phyloP scores from a whole-genome alignment of 164 flowering plant genomes.

The Pachysandra terminalis region DNA sequence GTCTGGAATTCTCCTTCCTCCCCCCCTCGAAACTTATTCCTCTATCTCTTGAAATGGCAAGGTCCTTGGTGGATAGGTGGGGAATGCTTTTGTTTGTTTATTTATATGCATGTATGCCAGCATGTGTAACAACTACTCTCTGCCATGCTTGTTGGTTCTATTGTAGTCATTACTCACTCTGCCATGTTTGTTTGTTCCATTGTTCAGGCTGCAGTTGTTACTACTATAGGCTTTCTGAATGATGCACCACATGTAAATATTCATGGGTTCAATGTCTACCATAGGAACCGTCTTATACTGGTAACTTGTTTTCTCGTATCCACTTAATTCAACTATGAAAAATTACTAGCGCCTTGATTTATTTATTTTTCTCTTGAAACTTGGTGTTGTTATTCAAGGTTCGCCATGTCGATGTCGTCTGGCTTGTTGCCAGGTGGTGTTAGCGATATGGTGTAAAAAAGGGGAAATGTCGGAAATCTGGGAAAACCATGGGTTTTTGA shows the following conservation, averaged over 20 bases:
- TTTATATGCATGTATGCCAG: no score
- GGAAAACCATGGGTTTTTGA: no score
- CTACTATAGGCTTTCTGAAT: constrained; percentile 84
- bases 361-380: neutral
- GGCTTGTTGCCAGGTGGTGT: no score
- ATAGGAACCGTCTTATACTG: constrained; percentile 90
- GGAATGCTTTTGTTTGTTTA: neutral
- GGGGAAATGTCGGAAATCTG: no score
- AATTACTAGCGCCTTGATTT: neutral
- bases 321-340: neutral
- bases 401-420: no score
- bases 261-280: constrained; percentile 91
- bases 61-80: neutral
- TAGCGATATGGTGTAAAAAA: no score
- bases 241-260: constrained; percentile 80
- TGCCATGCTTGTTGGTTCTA: no score
- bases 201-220: constrained; percentile 60
- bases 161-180: neutral
- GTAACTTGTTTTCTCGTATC: constrained; percentile 26
- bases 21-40: no score
- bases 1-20: no score
- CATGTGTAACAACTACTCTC: neutral
- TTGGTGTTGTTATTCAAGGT: no score
- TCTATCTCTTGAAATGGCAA: neutral
- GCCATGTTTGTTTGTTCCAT: constrained; percentile 10